Base-by-base conservation (phyloP, 495 filamentous ascomycete genomes). In the Astrothelium macrocarpum region DNA sequence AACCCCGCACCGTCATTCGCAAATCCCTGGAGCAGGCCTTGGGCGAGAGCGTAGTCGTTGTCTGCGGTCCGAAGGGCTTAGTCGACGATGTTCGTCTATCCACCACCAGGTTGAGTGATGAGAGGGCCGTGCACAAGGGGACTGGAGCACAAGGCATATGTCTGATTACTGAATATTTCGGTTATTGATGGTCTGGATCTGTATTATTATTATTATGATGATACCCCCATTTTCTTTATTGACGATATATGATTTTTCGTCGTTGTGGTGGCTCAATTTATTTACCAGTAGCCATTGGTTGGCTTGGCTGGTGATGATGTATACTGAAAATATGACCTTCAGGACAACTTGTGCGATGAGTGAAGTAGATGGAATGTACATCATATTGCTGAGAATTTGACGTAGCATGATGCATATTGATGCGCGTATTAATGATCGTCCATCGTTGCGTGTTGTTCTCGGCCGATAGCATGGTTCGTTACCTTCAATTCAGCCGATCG, bases 111-210 rank as follows among this genome's bases (percentile, higher is more conserved):
- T 69, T 96, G 56, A 89, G 88, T 65, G 88, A 96, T 74, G 92
- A 96, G 73, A 76, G 92, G 60, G 91, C 89, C 0, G 88, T 95
- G 39, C 90, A 95, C 67, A 96, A 96, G 70, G 91, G 91, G 10
- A 94, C 89, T 0, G 91, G 89, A 1, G 91, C 91, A 11, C 89
- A 94, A 71, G 91, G 91, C 0, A 77, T 87, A 7, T 83, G 79
- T 66, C 66, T 84, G 32, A 78, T 82, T 72, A 70, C 67, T 1
- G 76, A 78, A 64, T 70, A 65, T 34, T 78, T 77, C 67, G 75
- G 71, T 20, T 78, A 73, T 65, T 77, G 53, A 67, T 26, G 49
- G 16, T 56, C 49, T 56, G 49, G 49, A 25, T 29, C 20, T 29
- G 25, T 5, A 20, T 11, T 9, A 3, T 29, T 56, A 28, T 9